Evolutionary conservation across 495 filamentous ascomycete genomes (phyloP), one percentile per base, ranked within the genome.

Genomic region (Coniosporium apollinis): DNA sequence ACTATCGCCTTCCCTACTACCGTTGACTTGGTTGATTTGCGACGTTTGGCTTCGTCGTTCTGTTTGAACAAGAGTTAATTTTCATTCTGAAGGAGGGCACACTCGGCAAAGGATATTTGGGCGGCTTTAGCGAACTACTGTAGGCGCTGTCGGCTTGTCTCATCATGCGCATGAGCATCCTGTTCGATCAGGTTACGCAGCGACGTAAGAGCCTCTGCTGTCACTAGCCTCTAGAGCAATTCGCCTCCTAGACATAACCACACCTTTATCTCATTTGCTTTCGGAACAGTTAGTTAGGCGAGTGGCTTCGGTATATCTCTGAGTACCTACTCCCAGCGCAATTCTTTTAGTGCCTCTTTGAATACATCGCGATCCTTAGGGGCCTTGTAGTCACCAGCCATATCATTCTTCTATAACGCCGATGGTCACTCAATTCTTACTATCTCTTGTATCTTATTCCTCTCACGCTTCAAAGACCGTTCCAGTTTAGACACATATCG

Each of bases 91-190:
- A 32, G 36, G 13, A 43, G 38, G 28, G 22, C 20, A 7, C 25
- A 35, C 19, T 39, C 36, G 13, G 40, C 35, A 26, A 43, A 38
- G 7, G 28, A 43, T 8, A 43, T 3, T 38, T 39, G 36, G 3
- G 40, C 33, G 28, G 40, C 39, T 19, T 42, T 42, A 16, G 34
- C 30, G 8, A 42, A 18, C 39, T 42, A 38, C 39, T 42, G 3
- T 19, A 38, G 8, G 1, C 25, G 34, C 36, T 26, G 19, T 28
- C 4, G 5, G 31, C 30, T 36, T 18, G 20, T 22, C 13, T 16
- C 39, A 17, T 28, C 33, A 30, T 16, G 24, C 21, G 20, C 3
- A 16, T 30, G 34, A 4, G 39, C 33, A 38, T 42, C 39, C 34
- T 42, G 26, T 21, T 31, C 30, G 4, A 42, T 42, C 15, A 42